phyloP scores from a whole-genome alignment of 805 yeast genomes.

The Nakazawaea ishiwadae region DNA sequence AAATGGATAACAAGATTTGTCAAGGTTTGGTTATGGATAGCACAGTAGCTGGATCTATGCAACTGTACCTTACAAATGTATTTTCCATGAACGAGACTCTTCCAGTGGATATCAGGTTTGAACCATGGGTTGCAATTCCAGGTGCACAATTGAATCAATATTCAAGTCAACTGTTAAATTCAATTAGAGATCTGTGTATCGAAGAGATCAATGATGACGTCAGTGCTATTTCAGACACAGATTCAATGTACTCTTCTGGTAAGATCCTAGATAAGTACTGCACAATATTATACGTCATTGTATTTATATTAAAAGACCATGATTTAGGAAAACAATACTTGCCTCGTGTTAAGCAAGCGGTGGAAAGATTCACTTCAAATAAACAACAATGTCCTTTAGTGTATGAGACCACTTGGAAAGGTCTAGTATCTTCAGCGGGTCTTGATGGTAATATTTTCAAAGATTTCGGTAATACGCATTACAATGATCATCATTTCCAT shows the following conservation, averaged over 20 bases:
- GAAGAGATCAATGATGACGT: conserved; percentile 51
- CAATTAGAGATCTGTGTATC: conserved; percentile 39
- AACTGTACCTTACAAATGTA: conserved; percentile 33
- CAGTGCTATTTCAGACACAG: conserved; percentile 44
- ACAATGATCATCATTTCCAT: conserved; percentile 76
- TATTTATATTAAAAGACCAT: conserved; percentile 55
- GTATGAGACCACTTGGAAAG: conserved; percentile 75
- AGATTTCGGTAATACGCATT: conserved; percentile 71
- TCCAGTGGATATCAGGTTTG: conserved; percentile 32
- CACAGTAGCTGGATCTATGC: conserved; percentile 52
- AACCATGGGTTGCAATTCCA: conserved; percentile 53
- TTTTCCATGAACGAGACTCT: conserved; percentile 26
- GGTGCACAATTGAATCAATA: not conserved
- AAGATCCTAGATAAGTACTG: conserved; percentile 86
- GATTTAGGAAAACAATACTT: conserved; percentile 47
- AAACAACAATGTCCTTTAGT: conserved; percentile 63
- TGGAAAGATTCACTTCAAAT: conserved; percentile 63
- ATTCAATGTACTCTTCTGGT: conserved; percentile 87
- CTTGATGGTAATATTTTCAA: conserved; percentile 41
- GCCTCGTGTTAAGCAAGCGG: conserved; percentile 55
- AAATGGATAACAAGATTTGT: conserved; percentile 20
- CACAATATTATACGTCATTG: conserved; percentile 66
- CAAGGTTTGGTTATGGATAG: conserved; percentile 36
- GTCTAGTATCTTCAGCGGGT: conserved; percentile 64
- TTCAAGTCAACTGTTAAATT: conserved; percentile 20